Evolutionary conservation across 2,329 filamentous ascomycete genomes (phyloP).

Genomic region (Aquanectria penicillioides): DNA sequence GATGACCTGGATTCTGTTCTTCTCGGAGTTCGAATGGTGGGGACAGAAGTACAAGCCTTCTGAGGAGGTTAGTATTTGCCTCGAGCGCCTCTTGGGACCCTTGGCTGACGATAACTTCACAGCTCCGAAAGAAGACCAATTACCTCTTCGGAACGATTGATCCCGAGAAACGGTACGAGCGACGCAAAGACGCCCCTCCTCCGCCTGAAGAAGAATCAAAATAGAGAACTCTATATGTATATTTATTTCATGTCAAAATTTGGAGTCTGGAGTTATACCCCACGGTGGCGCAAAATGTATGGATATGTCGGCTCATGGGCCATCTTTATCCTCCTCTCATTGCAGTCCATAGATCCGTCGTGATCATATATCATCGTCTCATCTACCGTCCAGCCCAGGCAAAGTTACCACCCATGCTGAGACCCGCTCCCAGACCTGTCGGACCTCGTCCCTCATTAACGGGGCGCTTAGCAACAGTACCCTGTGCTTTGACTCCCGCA

Average conservation of each 20-base stretch:
- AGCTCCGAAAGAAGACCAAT: constrained; percentile 51
- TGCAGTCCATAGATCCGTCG: constrained; percentile 8
- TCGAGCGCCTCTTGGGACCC: neutral
- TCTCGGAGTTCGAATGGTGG: constrained; percentile 56
- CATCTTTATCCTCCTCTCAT: constrained; percentile 32
- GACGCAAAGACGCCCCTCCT: constrained; percentile 51
- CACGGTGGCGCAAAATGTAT: constrained; percentile 35
- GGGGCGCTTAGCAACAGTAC: constrained; percentile 80
- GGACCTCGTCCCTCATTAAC: constrained; percentile 72
- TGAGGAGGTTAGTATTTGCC: constrained; percentile 49
- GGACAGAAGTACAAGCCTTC: constrained; percentile 54
- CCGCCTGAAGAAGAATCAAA: constrained; percentile 42
- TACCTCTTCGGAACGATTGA: constrained; percentile 54
- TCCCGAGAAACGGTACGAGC: constrained; percentile 54
- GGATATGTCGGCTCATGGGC: constrained; percentile 33
- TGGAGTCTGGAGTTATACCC: constrained; percentile 45
- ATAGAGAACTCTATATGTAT: constrained; percentile 39
- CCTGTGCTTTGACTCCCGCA: constrained; percentile 81
- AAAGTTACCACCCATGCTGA: constrained; percentile 68
- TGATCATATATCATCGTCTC: constrained; percentile 11
- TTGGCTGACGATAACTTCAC: constrained; percentile 20
- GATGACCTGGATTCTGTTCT: constrained; percentile 52
- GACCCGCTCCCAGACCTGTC: constrained; percentile 57
- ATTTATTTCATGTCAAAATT: constrained; percentile 30
- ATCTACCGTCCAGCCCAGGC: constrained; percentile 60